phyloP scores from a whole-genome alignment of 768 basidiomycete species.

The Russula ochroleuca region DNA sequence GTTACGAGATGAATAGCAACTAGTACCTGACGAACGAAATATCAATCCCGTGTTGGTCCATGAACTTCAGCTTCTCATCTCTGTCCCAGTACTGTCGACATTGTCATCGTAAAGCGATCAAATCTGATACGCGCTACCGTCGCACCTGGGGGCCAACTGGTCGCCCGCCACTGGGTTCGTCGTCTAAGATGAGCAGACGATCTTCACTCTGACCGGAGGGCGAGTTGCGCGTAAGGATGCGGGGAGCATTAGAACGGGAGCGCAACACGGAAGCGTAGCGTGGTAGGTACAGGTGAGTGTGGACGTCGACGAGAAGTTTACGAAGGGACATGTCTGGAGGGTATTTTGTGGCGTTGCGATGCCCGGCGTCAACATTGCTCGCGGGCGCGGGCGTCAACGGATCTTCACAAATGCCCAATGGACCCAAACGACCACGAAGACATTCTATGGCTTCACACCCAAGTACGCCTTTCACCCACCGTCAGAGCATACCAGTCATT shows the following conservation, averaged over 20 bases:
- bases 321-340: constrained; percentile 23
- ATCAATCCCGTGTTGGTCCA: constrained; percentile 79
- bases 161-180: constrained; percentile 74
- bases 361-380: too few species aligned
- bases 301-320: constrained; percentile 66
- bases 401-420: not conserved
- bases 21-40: constrained; percentile 70
- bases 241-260: constrained; percentile 57
- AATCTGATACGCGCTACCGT: not conserved
- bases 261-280: constrained; percentile 70
- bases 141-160: constrained; percentile 72
- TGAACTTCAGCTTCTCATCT: constrained; percentile 74
- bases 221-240: constrained; percentile 51
- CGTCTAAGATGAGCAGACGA: constrained; percentile 69
- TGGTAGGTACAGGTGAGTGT: constrained; percentile 83
- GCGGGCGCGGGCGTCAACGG: not conserved
- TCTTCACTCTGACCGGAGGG: constrained; percentile 54
- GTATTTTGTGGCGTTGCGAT: not conserved
- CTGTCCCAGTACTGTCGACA: constrained; percentile 65
- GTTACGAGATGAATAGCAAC: not conserved
- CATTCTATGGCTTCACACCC: constrained; percentile 11
- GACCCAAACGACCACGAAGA: constrained; percentile 15
- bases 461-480: not conserved
- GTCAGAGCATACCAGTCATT: not conserved
- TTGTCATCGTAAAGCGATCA: not conserved